Base-by-base conservation (phyloP, 192 early-diverging fungal genomes). In the Chytriomyces hyalinus region DNA sequence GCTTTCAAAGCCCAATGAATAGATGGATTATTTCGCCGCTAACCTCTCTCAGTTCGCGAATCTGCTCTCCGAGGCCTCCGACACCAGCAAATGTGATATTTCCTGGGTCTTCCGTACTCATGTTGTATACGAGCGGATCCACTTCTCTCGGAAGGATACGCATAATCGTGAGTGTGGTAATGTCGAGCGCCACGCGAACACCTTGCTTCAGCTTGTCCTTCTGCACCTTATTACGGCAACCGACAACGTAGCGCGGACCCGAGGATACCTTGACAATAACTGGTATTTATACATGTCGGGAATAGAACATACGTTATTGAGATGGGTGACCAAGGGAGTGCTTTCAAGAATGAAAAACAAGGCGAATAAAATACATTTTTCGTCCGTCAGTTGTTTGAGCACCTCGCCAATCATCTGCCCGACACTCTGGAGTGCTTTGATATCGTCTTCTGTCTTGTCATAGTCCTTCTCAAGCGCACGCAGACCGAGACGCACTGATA, bases 81-180 rank as follows among this genome's bases (percentile, higher is more conserved):
- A 99, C 96, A 11, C 96, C 97, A 9, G 97, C 93, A 94, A 99
- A 99, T 61, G 93, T 91, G 63, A 97, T 86, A 69, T 93, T 86
- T 65, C 97, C 98, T 26, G 98, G 97, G 84, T 97, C 96, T 82
- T 99, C 98, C 60, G 92, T 92, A 20, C 92, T 93, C 98, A 99
- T 99, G 87, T 96, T 99, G 89, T 98, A 99, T 26, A 99, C 98
- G 72, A 98, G 90, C 49, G 98, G 98, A 82, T 99, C 98, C 0
- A 99, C 97, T 75, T 99, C 98, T 36, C 98, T 89, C 50, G 98
- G 98, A 44, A 99, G 88, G 79, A 96, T 92, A 49, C 98, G 92
- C 98, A 99, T 99, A 75, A 99, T 99, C n/a, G 98, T 99, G 76
- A 99, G 87, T 6, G 98, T 99, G 24, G 98, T 99, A 95, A 99